Percentiles rank a stretch among this genome's conserved stretches.
Evolutionary conservation across 2,329 filamentous ascomycete species (phyloP).

Genomic region (Colletotrichum sp.): DNA sequence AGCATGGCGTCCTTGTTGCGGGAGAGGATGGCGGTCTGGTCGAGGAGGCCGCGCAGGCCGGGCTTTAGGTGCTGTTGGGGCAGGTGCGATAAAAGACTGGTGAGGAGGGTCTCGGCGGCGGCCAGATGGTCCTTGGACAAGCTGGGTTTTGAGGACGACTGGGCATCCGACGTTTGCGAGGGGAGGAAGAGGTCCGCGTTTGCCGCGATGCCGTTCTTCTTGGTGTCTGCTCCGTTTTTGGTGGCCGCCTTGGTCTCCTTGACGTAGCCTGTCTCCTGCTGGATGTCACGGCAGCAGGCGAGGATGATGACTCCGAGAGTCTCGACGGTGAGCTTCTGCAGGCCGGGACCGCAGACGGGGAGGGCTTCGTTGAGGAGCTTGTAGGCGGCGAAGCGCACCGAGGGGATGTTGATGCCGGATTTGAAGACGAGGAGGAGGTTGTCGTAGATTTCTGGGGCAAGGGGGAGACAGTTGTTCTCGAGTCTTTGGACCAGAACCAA

Average conservation of each 20-base stretch:
- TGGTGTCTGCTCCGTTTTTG: slow-evolving; percentile 31
- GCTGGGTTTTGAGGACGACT: slow-evolving; percentile 38
- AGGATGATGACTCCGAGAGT: slow-evolving; percentile 68
- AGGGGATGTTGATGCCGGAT: slow-evolving; percentile 54
- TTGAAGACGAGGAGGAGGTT: slow-evolving; percentile 76
- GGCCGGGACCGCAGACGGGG: slow-evolving; percentile 64
- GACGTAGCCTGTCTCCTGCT: slow-evolving; percentile 58
- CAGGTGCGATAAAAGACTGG: slow-evolving; percentile 64
- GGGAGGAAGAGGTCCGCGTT: slow-evolving; percentile 79
- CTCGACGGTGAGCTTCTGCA: slow-evolving; percentile 70
- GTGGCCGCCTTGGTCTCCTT: slow-evolving; percentile 38
- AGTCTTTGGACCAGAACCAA: slow-evolving; percentile 63
- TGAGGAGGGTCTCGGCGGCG: slow-evolving; percentile 68
- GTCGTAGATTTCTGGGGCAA: slow-evolving; percentile 71
- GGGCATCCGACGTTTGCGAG: slow-evolving; percentile 38
- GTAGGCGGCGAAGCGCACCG: slow-evolving; percentile 68
- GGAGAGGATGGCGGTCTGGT: slow-evolving; percentile 79
- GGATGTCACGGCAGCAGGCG: slow-evolving; percentile 76
- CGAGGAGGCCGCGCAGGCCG: slow-evolving; percentile 75
- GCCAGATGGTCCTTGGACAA: slow-evolving; percentile 52
- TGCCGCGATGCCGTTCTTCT: slow-evolving; percentile 48
- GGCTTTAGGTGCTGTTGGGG: slow-evolving; percentile 73
- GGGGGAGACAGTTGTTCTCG: slow-evolving; percentile 59
- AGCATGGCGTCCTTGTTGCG: slow-evolving; percentile 75
- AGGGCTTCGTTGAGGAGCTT: slow-evolving; percentile 63